Base-by-base conservation (phyloP, 2,329 filamentous ascomycete species). In the Canariomyces notabilis region DNA sequence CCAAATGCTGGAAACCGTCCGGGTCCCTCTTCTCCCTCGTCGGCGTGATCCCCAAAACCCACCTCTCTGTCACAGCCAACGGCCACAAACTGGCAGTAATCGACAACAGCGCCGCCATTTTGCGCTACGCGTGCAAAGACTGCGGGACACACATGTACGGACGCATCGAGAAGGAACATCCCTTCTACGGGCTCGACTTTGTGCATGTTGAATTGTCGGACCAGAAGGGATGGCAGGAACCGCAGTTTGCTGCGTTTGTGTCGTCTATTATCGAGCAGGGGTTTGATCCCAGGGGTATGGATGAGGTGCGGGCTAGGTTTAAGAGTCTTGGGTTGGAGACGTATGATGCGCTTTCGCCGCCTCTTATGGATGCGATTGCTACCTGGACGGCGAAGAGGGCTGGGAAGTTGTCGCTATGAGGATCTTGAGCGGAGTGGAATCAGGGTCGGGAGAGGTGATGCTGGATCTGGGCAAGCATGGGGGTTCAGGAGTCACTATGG, bases 181-280 rank as follows among this genome's bases (percentile, higher is more conserved):
- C 81, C 0, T 85, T 86, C 70, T 77, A 80, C 62, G 82, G 82
- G 0, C 69, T 85, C n/a, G 80, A 83, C 61, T 85, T 85, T 61
- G 79, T 85, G 9, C 82, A 85, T 62, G 70, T 69, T 1, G 82
- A 86, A 65, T 66, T 86, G 36, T 77, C 73, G 15, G 67, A 74
- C 41, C 63, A 74, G 44, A 71, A 75, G 60, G 81, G 81, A n/a
- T 85, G 82, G 81, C 81, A 85, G 65, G 82, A 83, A 66, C 80
- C 80, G 6, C 81, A 85, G 59, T 86, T 85, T 54, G 82, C 82
- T 2, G 82, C 75, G 0, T 86, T 85, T 50, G 80, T 85, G 32
- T 79, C 75, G 29, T 81, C 75, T 46, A 78, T 85, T 48, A 83
- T 85, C 49, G 82, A 85, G 73, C 80, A 84, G 59, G 82, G 82